A percentile compares a stretch with the other conserved stretches of the same genome.
These are phyloP conservation scores for Kewa caespitosa DNA, from an alignment of 179 eudicot species.

Conservation along the genomic window DNA sequence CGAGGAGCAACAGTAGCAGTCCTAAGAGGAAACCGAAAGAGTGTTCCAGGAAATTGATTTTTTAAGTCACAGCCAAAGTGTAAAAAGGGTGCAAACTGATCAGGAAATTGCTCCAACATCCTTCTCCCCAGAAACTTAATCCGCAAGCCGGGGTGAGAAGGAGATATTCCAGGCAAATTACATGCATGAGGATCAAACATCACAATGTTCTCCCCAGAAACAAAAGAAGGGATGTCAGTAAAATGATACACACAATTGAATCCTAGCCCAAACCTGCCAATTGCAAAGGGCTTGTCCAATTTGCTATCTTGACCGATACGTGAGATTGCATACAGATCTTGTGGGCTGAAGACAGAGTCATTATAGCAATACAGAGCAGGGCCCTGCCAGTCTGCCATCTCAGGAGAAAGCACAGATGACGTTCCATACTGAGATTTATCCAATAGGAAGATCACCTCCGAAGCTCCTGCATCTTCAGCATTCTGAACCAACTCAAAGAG, in stretches of 20 bases:
- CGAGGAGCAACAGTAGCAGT: conserved; percentile 74
- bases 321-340: conserved; percentile 93
- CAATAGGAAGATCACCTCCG: conserved; percentile 80
- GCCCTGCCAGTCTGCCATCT: conserved; percentile 99
- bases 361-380: conserved; percentile 96
- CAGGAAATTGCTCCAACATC: conserved; percentile 96
- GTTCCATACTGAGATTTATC: conserved; percentile 96
- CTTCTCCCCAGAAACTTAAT: conserved; percentile 81
- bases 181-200: conserved; percentile 99
- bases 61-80: conserved; percentile 96
- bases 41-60: conserved; percentile 92
- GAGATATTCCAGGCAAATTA: conserved; percentile 96
- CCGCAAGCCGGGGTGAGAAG: conserved; percentile 97
- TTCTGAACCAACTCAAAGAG: conserved; percentile 98
- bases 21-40: conserved; percentile 96
- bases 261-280: conserved; percentile 99
- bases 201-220: conserved; percentile 97
- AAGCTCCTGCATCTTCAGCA: conserved; percentile 99
- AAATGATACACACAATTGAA: conserved; percentile 98
- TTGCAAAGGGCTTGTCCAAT: conserved; percentile 95
- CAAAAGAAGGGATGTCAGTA: conserved; percentile 92
- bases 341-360: conserved; percentile 90
- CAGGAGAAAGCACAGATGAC: conserved; percentile 96
- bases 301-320: conserved; percentile 99
- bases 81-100: conserved; percentile 94